Evolutionary conservation across 2,329 filamentous ascomycete genomes (phyloP).

Genomic region (Hyphodiscus sp.): DNA sequence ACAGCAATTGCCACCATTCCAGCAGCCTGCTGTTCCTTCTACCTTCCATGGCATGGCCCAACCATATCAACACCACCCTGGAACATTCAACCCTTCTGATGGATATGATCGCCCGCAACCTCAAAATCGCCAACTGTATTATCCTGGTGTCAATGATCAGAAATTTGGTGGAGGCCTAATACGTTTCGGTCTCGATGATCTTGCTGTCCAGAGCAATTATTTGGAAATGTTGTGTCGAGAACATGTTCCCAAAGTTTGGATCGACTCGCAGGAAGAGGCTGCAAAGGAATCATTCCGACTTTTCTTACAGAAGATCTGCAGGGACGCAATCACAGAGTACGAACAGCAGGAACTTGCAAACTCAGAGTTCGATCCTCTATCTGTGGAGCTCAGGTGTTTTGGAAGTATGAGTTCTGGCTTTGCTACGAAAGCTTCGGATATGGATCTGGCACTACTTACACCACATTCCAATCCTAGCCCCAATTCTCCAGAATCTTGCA

Average conservation of each 20-base stretch:
- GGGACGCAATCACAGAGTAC: constrained; percentile 47
- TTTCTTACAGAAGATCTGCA: constrained; percentile 58
- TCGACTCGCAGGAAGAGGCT: constrained; percentile 54
- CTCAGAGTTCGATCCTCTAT: constrained; percentile 42
- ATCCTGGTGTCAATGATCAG: constrained; percentile 18
- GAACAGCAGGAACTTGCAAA: constrained; percentile 39
- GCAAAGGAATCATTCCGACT: constrained; percentile 67
- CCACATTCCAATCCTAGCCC: constrained; percentile 49
- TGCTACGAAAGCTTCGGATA: constrained; percentile 80
- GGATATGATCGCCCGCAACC: constrained; percentile 13
- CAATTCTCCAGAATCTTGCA: constrained; percentile 49
- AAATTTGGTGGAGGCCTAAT: constrained; percentile 12
- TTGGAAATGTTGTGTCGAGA: constrained; percentile 43
- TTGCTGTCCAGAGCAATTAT: constrained; percentile 41
- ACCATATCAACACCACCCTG: constrained; percentile 6
- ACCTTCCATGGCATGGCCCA: constrained; percentile 7
- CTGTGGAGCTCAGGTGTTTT: constrained; percentile 69
- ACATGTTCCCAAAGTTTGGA: constrained; percentile 39
- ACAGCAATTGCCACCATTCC: constrained; percentile 17
- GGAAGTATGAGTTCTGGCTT: constrained; percentile 81
- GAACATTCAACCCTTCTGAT: background rate
- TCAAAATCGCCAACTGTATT: constrained; percentile 27
- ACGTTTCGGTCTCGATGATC: constrained; percentile 33
- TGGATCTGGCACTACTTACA: constrained; percentile 78
- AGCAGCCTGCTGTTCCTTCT: constrained; percentile 17